Percentiles rank a stretch among this genome's conserved stretches.
Evolutionary conservation across 176 grass and related monocot species (phyloP).

Genomic region (Sorghum bicolor): DNA sequence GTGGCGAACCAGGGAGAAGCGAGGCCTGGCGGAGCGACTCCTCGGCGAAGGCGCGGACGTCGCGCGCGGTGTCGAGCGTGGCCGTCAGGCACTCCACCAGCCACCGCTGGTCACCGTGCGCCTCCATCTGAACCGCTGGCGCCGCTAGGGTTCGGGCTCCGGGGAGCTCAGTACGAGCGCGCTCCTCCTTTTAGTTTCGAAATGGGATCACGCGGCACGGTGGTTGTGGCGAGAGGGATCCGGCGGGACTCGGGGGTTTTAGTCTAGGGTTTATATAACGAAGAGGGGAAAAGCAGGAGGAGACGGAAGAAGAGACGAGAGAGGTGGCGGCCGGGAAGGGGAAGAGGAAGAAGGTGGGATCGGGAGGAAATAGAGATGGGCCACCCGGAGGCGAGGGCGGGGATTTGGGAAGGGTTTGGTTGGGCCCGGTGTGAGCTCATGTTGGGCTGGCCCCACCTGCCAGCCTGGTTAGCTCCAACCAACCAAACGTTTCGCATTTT

Average conservation of each 20-base stretch:
- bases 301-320: neutral
- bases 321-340: neutral
- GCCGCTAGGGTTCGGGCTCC: neutral
- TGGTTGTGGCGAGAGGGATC: neutral
- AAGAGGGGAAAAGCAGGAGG: neutral
- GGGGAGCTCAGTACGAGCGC: neutral
- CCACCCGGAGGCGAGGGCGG: neutral
- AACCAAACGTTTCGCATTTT: neutral
- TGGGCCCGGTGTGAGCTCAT: neutral
- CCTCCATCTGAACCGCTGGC: slow-evolving; percentile 16
- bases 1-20: slow-evolving; percentile 51
- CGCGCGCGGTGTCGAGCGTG: slow-evolving; percentile 78
- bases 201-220: slow-evolving; percentile 18
- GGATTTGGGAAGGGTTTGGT: neutral
- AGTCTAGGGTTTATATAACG: slow-evolving; percentile 39
- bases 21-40: slow-evolving; percentile 86
- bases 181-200: neutral
- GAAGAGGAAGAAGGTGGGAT: no score
- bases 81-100: slow-evolving; percentile 76
- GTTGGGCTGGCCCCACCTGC: neutral
- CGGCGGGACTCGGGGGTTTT: slow-evolving; percentile 17
- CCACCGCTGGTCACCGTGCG: slow-evolving; percentile 87
- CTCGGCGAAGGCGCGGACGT: slow-evolving; percentile 85
- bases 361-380: neutral
- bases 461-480: neutral